These are phyloP conservation scores for Ustilago loliicola DNA, from an alignment of 1,284 basidiomycete species.

Conservation along the genomic window DNA sequence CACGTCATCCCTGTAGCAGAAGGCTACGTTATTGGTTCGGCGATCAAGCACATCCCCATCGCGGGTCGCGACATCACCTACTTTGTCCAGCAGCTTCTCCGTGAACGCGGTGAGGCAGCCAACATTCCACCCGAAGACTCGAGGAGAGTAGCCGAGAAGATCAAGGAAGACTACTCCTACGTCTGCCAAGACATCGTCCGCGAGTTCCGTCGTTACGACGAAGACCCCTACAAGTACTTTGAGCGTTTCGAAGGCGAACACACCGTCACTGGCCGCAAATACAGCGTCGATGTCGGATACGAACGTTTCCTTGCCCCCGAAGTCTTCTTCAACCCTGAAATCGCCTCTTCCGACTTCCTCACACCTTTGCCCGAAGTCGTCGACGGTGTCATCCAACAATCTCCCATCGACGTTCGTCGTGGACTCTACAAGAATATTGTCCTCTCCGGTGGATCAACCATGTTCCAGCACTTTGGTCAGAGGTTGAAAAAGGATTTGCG, in stretches of 20 bases:
- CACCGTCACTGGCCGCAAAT: slow-evolving; percentile 91
- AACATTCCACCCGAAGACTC: slow-evolving; percentile 97
- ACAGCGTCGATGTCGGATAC: slow-evolving; percentile 92
- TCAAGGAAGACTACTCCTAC: slow-evolving; percentile 97
- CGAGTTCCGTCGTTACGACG: slow-evolving; percentile 98
- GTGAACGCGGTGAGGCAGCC: slow-evolving; percentile 92
- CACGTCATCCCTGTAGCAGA: slow-evolving; percentile 95
- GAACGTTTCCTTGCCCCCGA: slow-evolving; percentile 99
- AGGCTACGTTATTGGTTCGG: slow-evolving; percentile 98
- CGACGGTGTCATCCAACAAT: slow-evolving; percentile 94
- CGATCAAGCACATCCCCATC: slow-evolving; percentile 99
- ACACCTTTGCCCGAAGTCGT: slow-evolving; percentile 97
- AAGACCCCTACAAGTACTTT: slow-evolving; percentile 96
- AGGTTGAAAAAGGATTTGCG: slow-evolving; percentile 95
- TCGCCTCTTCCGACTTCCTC: slow-evolving; percentile 96
- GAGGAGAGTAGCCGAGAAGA: slow-evolving; percentile 87
- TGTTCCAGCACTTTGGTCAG: slow-evolving; percentile 98
- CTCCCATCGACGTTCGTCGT: slow-evolving; percentile 93
- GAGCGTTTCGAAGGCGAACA: slow-evolving; percentile 93
- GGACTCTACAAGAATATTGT: slow-evolving; percentile 99
- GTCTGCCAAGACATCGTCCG: slow-evolving; percentile 99
- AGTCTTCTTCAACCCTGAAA: slow-evolving; percentile 99
- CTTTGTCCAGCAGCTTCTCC: slow-evolving; percentile 95
- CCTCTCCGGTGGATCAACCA: slow-evolving; percentile 92
- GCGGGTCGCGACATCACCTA: slow-evolving; percentile 97